Percentiles rank a stretch among this genome's conserved stretches.
Conservation (phyloP, 2,329 filamentous ascomycete genomes). For the Curvularia verruculosa region DNA sequence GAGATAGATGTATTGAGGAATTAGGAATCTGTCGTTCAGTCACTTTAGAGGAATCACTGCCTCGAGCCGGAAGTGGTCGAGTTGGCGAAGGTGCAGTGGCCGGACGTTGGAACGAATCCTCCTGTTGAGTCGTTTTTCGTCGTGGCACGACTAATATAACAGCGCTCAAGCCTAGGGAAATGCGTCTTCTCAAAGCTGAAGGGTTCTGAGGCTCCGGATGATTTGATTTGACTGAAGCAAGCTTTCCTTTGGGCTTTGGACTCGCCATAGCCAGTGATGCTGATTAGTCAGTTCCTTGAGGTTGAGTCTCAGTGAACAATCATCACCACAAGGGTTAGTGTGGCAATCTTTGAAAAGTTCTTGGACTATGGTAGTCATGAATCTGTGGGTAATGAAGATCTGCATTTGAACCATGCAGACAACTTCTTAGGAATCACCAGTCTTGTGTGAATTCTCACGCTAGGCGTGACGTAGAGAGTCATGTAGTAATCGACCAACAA, state of each 20-base stretch:
- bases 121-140: constrained; percentile 7
- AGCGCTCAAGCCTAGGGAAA: constrained; percentile 23
- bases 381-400: not conserved
- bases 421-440: not conserved
- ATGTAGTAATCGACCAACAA: constrained; percentile 13
- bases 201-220: constrained; percentile 14
- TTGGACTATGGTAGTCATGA: not conserved
- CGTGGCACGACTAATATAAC: constrained; percentile 13
- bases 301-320: not conserved
- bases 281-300: not conserved
- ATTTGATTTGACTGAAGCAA: not conserved
- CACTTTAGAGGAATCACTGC: too few species aligned
- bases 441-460: constrained; percentile 10
- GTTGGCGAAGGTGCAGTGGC: not conserved
- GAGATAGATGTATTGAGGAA: constrained; percentile 14
- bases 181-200: constrained; percentile 20
- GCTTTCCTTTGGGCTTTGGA: not conserved
- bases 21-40: not conserved
- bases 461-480: constrained; percentile 16
- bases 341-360: not conserved
- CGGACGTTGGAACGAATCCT: not conserved
- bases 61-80: not conserved
- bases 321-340: not conserved
- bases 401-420: not conserved
- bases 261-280: constrained; percentile 4